Percentiles rank a stretch among this genome's conserved stretches.
Evolutionary conservation across 1,284 basidiomycete species (phyloP).

Genomic region (Hortiboletus rubellus): DNA sequence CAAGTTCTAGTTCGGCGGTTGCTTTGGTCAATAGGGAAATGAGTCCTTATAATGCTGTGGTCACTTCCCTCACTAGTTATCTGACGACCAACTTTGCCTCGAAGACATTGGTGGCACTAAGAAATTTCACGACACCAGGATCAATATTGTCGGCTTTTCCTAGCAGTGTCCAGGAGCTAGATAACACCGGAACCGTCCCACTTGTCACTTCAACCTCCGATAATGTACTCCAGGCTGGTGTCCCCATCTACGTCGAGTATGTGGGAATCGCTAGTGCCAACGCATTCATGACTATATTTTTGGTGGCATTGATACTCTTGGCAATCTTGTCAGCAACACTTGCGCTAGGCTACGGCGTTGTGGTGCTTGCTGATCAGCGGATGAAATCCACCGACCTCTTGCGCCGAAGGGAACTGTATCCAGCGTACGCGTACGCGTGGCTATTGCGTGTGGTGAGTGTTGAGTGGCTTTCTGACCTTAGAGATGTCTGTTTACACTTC

Average conservation of each 20-base stretch:
- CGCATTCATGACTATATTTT: slow-evolving; percentile 82
- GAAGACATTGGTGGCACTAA: slow-evolving; percentile 12
- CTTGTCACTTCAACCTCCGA: slow-evolving; percentile 64
- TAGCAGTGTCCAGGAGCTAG: slow-evolving; percentile 15
- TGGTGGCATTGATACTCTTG: slow-evolving; percentile 64
- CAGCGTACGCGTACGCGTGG: slow-evolving; percentile 57
- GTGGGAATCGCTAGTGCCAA: slow-evolving; percentile 76
- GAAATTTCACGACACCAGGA: slow-evolving; percentile 8
- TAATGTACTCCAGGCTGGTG: slow-evolving; percentile 72
- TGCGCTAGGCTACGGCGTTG: slow-evolving; percentile 49
- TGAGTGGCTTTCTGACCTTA: neutral
- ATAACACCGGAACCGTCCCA: slow-evolving; percentile 48
- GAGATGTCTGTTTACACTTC: slow-evolving; percentile 4
- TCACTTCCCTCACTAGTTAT: neutral
- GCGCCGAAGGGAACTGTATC: slow-evolving; percentile 42
- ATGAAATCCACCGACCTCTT: slow-evolving; percentile 26
- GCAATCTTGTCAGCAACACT: slow-evolving; percentile 56
- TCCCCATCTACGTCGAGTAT: slow-evolving; percentile 79
- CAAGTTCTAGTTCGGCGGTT: slow-evolving; percentile 55
- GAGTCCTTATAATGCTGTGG: slow-evolving; percentile 68
- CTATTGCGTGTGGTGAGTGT: slow-evolving; percentile 55
- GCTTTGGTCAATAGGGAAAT: slow-evolving; percentile 77
- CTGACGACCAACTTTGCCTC: neutral
- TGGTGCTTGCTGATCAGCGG: slow-evolving; percentile 37
- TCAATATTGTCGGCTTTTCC: slow-evolving; percentile 1